Evolutionary conservation across 129 eudicot species (phyloP).

Genomic region (Centella asiatica): DNA sequence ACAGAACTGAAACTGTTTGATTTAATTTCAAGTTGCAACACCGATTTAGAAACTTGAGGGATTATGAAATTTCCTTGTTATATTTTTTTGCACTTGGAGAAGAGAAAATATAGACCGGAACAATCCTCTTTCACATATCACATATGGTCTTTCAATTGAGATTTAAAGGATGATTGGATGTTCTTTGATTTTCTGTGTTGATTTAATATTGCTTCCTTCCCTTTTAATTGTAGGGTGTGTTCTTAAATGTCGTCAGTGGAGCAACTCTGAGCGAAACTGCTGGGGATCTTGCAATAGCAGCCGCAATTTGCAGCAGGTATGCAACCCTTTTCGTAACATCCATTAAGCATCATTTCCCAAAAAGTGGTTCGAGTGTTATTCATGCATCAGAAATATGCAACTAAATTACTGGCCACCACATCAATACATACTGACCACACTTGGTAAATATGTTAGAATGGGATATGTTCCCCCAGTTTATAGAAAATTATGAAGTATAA

Average conservation of each 20-base stretch:
- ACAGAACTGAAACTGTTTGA: too few species aligned
- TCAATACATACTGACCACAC: not conserved
- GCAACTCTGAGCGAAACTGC: slow-evolving; percentile 59
- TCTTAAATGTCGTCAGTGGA: slow-evolving; percentile 77
- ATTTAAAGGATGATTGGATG: not conserved
- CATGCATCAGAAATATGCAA: not conserved
- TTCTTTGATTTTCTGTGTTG: not conserved
- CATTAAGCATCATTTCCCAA: not conserved
- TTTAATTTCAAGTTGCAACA: too few species aligned
- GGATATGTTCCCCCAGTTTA: not conserved
- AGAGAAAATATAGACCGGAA: too few species aligned
- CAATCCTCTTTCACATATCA: not conserved
- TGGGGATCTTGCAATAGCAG: slow-evolving; percentile 96
- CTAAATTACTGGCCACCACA: not conserved
- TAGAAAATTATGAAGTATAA: too few species aligned
- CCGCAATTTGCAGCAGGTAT: slow-evolving; percentile 89
- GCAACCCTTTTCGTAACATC: not conserved
- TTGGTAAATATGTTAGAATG: not conserved
- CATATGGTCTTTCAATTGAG: not conserved
- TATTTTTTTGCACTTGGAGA: too few species aligned
- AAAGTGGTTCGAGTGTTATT: not conserved
- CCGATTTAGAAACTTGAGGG: too few species aligned
- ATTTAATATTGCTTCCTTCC: not conserved
- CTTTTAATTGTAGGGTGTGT: slow-evolving; percentile 46
- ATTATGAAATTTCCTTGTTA: too few species aligned